Evolutionary conservation across 2,329 filamentous ascomycete genomes (phyloP), one percentile per base, ranked within the genome.

Genomic region (Paraphaeosphaeria minitans): DNA sequence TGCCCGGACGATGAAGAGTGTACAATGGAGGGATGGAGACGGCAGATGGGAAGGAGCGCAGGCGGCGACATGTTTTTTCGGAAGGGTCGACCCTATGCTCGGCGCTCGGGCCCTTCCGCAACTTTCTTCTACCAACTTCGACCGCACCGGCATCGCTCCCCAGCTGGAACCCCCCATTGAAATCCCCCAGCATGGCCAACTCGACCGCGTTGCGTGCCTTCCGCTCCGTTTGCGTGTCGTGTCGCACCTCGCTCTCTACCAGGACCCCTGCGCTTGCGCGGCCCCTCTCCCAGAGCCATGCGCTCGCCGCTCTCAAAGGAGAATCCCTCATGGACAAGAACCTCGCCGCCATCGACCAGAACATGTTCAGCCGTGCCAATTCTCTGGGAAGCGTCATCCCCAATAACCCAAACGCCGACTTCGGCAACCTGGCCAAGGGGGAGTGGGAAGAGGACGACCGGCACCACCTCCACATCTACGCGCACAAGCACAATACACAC

Each of bases 401-500:
- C 24, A 55, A 54, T n/a, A 37, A 53, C 22, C 50, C 39, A 22
- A 19, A 47, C 19, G 21, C 49, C 1, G 51, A 35, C 9, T 46
- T 49, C 21, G 42, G 63, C 33, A 72, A 72, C 48, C 63, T 70
- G 12, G 48, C 59, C 35, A 54, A 58, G 31, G 55, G 56, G 33
- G 72, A 75, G 29, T 74, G 70, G 70, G 68, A 69, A 21, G 70
- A 72, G 50, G 69, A 75, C 57, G 85, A 90, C 72, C 89, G 91
- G 2, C 92, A 92, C 81, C 92, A 96, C 76, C 84, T 99, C 64
- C 92, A 97, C 80, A 83, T 99, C 75, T 94, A 87, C 79, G 81
- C 90, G 29, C 89, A 91, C 76, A 96, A 92, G 80, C 95, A 97
- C 85, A 99, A 99, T 81, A 95, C 92, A 21, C 92, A 98, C 78